Conservation (phyloP, 768 basidiomycete species). For the Macrocybe gigantea region DNA sequence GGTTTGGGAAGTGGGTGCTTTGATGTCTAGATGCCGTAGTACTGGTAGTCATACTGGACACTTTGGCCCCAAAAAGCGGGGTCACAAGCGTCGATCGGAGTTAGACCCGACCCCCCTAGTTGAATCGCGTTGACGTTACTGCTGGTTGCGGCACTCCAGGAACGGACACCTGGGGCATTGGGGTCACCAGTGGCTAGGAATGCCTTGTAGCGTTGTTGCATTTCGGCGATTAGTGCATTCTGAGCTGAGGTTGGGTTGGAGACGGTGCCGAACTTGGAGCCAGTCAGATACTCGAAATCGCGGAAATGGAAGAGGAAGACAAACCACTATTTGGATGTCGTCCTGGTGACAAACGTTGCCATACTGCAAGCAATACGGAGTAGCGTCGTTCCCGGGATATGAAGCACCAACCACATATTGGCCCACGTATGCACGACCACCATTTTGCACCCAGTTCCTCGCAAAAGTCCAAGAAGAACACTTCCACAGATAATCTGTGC, state of each 20-base stretch:
- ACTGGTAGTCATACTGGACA: slow-evolving; percentile 70
- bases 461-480: slow-evolving; percentile 71
- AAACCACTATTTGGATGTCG: slow-evolving; percentile 73
- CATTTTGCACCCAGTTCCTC: slow-evolving; percentile 56
- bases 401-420: slow-evolving; percentile 59
- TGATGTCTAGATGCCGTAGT: slow-evolving; percentile 36
- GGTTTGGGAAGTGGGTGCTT: background rate
- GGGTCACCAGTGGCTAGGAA: slow-evolving; percentile 62
- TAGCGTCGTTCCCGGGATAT: slow-evolving; percentile 59
- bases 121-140: slow-evolving; percentile 50
- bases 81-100: slow-evolving; percentile 52
- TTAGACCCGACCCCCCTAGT: slow-evolving; percentile 53
- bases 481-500: slow-evolving; percentile 66
- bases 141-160: slow-evolving; percentile 50
- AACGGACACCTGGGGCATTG: slow-evolving; percentile 42
- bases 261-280: slow-evolving; percentile 47
- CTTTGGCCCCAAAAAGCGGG: slow-evolving; percentile 62
- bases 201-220: slow-evolving; percentile 62
- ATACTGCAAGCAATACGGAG: slow-evolving; percentile 48
- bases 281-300: slow-evolving; percentile 2
- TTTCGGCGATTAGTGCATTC: slow-evolving; percentile 52
- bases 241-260: slow-evolving; percentile 50
- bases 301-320: slow-evolving; percentile 18
- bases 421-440: slow-evolving; percentile 66
- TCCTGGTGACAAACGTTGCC: slow-evolving; percentile 75